Evolutionary conservation across 2,329 filamentous ascomycete genomes (phyloP), one percentile per base, ranked within the genome.

Genomic region (Rhytidhysteron rufulum): DNA sequence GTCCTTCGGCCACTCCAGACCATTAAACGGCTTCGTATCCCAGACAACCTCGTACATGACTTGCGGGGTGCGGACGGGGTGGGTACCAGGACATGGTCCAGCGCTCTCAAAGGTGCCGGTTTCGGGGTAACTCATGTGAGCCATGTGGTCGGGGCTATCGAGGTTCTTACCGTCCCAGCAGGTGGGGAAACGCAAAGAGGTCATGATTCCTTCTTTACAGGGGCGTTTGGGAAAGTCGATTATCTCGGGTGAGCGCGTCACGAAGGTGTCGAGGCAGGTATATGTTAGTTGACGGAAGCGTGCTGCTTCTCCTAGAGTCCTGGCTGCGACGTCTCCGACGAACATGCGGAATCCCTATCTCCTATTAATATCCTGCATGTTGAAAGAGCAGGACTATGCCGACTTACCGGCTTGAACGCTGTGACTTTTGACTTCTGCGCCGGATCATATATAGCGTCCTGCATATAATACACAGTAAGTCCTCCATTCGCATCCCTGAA

Each of bases 101-200:
- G 22, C 34, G 21, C 37, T 43, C 21, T 53, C 49, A 31, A 53
- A 53, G 11, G 55, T 57, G 10, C 54, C 54, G 22, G 41, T 60
- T 31, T 61, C 43, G 16, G 49, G 47, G 31, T 52, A 52, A 22
- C 34, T 38, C 36, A 40, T 44, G 27, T 47, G 44, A 3, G 21
- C 16, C 22, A 16, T 30, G 33, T 25, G 33, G 17, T 29, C 17
- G 13, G 30, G 39, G 24, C 11, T 22, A 18, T 29, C 29, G 24
- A 30, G 35, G 31, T 31, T 34, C 38, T 27, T 27, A 13, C 24
- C 24, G 24, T 27, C 24, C 24, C 24, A 27, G 24, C 24, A 43
- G 13, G 48, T 51, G 1, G 48, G 48, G 25, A 51, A 51, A 21
- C 50, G 44, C 5, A 50, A 36, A 13, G 47, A 41, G 8, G 47